These are phyloP conservation scores for Camellia japonica DNA, from an alignment of 148 eudicot genomes.

Conservation along the genomic window DNA sequence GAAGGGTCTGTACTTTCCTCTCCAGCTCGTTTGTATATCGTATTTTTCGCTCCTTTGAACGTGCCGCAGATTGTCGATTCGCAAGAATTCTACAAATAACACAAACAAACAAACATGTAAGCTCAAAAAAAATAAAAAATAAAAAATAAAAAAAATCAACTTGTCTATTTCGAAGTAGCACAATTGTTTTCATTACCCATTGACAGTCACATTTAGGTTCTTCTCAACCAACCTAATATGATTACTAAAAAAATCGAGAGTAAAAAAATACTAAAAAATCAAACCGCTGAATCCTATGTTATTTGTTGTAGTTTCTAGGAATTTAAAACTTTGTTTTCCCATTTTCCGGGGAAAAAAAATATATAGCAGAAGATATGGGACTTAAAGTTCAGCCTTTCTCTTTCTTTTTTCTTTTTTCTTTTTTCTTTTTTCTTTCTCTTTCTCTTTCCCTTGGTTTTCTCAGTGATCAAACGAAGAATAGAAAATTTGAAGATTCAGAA, in stretches of 20 bases:
- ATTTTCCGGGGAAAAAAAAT: background rate
- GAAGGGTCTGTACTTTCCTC: constrained; percentile 92
- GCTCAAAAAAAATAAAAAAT: background rate
- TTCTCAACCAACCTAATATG: too few relatives aligned
- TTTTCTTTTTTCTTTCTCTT: background rate
- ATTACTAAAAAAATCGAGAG: background rate
- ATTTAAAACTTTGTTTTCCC: background rate
- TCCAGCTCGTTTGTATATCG: constrained; percentile 86
- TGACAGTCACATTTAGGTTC: background rate
- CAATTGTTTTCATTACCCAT: background rate
- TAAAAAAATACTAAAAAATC: background rate
- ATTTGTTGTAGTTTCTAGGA: background rate
- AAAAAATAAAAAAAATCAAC: background rate
- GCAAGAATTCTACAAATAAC: constrained; percentile 65
- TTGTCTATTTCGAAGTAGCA: background rate
- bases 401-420: too few relatives aligned
- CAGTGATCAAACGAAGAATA: too few relatives aligned
- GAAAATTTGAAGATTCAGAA: too few relatives aligned
- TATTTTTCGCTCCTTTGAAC: constrained; percentile 88
- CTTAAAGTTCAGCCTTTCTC: background rate
- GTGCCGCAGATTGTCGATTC: constrained; percentile 92
- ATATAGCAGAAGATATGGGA: background rate
- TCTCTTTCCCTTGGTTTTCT: background rate
- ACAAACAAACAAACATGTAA: background rate
- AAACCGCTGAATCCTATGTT: background rate